These are phyloP conservation scores for Silene vulgaris DNA, from an alignment of 179 eudicot genomes.

Conservation along the genomic window DNA sequence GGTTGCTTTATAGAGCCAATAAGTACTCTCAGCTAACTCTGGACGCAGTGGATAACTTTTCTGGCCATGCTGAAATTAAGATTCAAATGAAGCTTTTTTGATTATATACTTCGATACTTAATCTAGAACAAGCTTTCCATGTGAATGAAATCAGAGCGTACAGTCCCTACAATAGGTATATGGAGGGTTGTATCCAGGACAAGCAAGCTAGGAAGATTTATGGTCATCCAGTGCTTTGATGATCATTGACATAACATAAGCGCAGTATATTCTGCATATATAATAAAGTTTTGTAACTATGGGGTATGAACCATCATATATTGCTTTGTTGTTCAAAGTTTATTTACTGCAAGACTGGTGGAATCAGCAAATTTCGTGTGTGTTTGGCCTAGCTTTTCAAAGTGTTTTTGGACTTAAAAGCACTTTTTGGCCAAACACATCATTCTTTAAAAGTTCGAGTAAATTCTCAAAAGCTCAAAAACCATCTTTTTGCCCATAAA, in stretches of 20 bases:
- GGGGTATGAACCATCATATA: conserved; percentile 9
- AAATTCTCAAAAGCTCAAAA: too few species aligned
- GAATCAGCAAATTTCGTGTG: background rate
- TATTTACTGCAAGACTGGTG: background rate
- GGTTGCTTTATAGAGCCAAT: conserved; percentile 98
- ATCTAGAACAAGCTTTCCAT: background rate
- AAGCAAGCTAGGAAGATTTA: background rate
- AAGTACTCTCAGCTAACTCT: conserved; percentile 93
- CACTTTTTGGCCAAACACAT: too few species aligned
- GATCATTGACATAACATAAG: background rate
- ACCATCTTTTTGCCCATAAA: too few species aligned
- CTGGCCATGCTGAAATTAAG: conserved; percentile 76
- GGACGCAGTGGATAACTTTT: conserved; percentile 97
- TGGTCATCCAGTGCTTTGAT: background rate
- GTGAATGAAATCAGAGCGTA: background rate
- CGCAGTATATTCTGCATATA: background rate
- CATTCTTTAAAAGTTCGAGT: too few species aligned
- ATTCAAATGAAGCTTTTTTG: conserved; percentile 9
- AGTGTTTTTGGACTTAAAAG: too few species aligned
- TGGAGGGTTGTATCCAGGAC: background rate
- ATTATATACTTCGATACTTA: background rate
- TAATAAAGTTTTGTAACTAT: background rate
- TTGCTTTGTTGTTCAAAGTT: conserved; percentile 10
- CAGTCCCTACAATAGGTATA: background rate
- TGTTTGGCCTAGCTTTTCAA: too few species aligned